Base-by-base conservation (phyloP, 2,329 filamentous ascomycete species). In the Calonectria naviculata region DNA sequence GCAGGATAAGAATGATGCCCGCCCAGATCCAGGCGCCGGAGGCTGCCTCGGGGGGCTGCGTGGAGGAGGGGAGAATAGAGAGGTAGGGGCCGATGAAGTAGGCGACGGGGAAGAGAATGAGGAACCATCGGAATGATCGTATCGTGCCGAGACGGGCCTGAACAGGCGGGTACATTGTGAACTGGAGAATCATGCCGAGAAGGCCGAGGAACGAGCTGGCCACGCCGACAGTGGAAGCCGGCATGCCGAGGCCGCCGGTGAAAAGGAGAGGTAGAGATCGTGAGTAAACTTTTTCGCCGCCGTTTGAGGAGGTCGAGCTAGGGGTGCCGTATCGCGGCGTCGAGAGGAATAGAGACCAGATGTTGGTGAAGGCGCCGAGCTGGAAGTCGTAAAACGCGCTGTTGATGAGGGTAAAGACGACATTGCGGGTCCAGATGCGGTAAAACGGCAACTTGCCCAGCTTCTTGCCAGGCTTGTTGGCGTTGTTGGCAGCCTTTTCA, bases 311-410 rank as follows among this genome's bases (percentile, higher is more conserved):
- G 75, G 67, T 74, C 74, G 73, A 74, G 77, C 74, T 71, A 72
- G 82, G 86, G 1, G 63, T 63, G 4, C 73, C 38, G 65, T 80
- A 81, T n/a, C 91, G 89, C 0, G 91, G 90, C 1, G 91, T 91
- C 0, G 92, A 93, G 36, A 94, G 85, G 82, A 93, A 93, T 17
- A 93, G 86, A 15, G 92, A 91, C 84, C 91, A 93, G 66, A 94
- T 86, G 67, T 92, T 90, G 70, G 91, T 90, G 82, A 94, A 94
- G 24, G 92, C 89, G 71, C 90, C 91, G 73, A 86, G 89, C 82
- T 94, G 93, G 78, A 94, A 91, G 73, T 93, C 91, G 75, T 94
- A 91, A 60, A 94, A 89, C 36, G 91, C 91, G 73, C 92, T 91
- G 29, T 88, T 89, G 58, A 93, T 78, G 4, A 95, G 84, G 0